Conservation (phyloP, 148 eudicot genomes). For the Salicornia ramosissima region DNA sequence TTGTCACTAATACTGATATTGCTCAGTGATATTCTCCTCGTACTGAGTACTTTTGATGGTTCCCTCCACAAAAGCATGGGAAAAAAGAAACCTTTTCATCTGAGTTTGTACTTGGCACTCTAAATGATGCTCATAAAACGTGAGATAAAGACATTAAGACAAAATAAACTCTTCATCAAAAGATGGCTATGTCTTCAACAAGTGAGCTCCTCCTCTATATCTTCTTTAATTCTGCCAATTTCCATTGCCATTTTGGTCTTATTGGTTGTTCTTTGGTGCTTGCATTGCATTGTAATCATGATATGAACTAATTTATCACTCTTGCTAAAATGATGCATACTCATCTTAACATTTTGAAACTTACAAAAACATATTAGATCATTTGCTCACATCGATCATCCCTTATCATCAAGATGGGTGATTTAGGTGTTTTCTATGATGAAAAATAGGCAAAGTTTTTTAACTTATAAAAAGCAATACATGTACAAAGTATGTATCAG, state of each 20-base stretch:
- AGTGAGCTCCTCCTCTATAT: not conserved
- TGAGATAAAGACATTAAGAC: not conserved
- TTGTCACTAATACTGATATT: too few species aligned
- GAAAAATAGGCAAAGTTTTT: too few species aligned
- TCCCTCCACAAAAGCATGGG: slow-evolving; percentile 9
- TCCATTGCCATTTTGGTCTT: not conserved
- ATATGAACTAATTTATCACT: not conserved
- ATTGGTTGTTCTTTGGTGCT: not conserved
- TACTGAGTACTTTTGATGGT: not conserved
- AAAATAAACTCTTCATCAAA: not conserved
- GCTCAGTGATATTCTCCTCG: too few species aligned
- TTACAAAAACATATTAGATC: not conserved
- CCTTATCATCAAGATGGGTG: too few species aligned
- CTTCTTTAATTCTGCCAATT: not conserved
- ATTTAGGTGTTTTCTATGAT: too few species aligned
- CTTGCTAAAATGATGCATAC: not conserved
- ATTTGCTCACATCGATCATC: not conserved
- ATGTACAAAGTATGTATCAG: not conserved
- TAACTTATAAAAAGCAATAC: too few species aligned
- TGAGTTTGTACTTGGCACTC: not conserved
- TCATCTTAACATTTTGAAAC: not conserved
- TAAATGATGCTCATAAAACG: not conserved
- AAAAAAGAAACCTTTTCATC: not conserved
- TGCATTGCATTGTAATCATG: not conserved
- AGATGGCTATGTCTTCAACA: not conserved